phyloP scores from a whole-genome alignment of 176 grass and related monocot genomes.

The Hyparrhenia diplandra region DNA sequence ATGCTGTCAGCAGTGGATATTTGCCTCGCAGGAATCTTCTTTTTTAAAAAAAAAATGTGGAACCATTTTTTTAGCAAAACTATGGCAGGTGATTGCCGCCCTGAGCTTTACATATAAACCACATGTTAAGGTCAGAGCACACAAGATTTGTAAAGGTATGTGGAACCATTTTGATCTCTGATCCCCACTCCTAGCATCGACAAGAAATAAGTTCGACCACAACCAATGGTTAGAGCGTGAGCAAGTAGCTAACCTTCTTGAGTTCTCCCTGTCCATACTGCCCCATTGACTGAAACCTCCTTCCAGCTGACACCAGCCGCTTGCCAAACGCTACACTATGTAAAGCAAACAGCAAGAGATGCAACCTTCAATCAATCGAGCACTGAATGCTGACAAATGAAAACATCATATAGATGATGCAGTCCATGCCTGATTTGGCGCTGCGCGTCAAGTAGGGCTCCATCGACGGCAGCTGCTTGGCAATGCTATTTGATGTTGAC shows the following conservation, averaged over 20 bases:
- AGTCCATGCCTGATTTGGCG: constrained; percentile 68
- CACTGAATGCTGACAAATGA: not conserved
- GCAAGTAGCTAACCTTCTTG: constrained; percentile 46
- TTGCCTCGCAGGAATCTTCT: not conserved
- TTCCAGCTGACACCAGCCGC: constrained; percentile 67
- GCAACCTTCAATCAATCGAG: constrained; percentile 20
- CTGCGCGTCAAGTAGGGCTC: constrained; percentile 54
- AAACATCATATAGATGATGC: not conserved
- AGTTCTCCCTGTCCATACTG: constrained; percentile 67
- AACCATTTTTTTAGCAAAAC: not conserved
- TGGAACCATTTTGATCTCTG: not conserved
- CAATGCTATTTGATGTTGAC: constrained; percentile 57
- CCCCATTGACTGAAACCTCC: constrained; percentile 77
- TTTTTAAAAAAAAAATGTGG: not conserved
- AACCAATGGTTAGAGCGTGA: not conserved
- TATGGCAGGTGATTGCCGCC: not conserved
- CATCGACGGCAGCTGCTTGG: constrained; percentile 55
- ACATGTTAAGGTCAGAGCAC: not conserved
- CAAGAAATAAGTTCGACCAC: not conserved
- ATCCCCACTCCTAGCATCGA: not conserved
- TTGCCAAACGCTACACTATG: constrained; percentile 85
- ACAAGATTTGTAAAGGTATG: not conserved
- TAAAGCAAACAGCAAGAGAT: constrained; percentile 29
- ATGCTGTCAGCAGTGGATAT: not conserved
- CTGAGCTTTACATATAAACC: not conserved